Conservation (phyloP, 2,329 filamentous ascomycete species). For the Ceratocystiopsis minuta region DNA sequence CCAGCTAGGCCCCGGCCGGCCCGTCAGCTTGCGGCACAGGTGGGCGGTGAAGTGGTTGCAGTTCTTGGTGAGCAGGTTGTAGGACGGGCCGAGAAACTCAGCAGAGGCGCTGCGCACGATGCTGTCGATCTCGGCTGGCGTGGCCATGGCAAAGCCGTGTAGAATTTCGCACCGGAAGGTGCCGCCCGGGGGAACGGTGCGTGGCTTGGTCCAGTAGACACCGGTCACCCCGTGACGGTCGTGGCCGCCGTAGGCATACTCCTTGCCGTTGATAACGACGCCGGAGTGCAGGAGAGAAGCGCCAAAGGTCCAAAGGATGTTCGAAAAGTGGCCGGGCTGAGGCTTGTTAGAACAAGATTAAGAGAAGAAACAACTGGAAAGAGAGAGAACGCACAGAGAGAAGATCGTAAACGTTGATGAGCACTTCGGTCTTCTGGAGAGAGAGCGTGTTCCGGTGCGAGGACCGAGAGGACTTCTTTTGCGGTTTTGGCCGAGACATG, state of each 20-base stretch:
- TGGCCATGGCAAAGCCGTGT: constrained; percentile 59
- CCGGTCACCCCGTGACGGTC: constrained; percentile 52
- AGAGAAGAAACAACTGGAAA: not conserved
- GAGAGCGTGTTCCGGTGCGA: constrained; percentile 49
- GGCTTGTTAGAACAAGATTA: constrained; percentile 4
- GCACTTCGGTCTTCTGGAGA: constrained; percentile 52
- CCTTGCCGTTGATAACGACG: constrained; percentile 60
- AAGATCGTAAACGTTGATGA: constrained; percentile 64
- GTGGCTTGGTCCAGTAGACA: constrained; percentile 67
- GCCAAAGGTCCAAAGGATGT: constrained; percentile 59
- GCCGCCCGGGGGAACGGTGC: constrained; percentile 55
- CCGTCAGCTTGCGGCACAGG: constrained; percentile 56
- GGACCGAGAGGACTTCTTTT: constrained; percentile 17
- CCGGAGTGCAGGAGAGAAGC: constrained; percentile 66
- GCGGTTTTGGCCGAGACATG: constrained; percentile 14
- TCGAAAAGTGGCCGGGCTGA: constrained; percentile 56
- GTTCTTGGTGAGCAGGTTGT: constrained; percentile 69
- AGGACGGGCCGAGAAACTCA: constrained; percentile 55
- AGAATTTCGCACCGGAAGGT: constrained; percentile 59
- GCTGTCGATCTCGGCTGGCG: constrained; percentile 49
- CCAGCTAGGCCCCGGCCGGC: constrained; percentile 52
- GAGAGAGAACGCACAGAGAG: constrained; percentile 34
- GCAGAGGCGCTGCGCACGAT: constrained; percentile 52
- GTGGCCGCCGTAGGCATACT: constrained; percentile 78
- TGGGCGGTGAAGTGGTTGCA: constrained; percentile 79